Percentiles rank a stretch among this genome's conserved stretches.
Conservation (phyloP, 2,329 filamentous ascomycete species). For the Daldinia eschscholtzii region DNA sequence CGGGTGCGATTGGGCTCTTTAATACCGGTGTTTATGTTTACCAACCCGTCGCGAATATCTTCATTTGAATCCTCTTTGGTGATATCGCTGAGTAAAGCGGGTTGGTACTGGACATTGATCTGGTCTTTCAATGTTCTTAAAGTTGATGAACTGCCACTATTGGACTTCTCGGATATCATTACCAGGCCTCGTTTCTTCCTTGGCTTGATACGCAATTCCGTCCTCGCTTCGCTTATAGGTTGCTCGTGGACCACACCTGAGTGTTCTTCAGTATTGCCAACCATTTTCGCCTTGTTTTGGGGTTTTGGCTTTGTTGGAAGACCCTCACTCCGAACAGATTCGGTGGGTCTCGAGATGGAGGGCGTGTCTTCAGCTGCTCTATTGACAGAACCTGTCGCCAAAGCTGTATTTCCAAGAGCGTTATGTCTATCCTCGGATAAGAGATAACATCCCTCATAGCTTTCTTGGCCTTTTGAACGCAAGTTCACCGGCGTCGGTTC, state of each 20-base stretch:
- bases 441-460: not conserved
- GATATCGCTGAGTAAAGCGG: not conserved
- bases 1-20: not conserved
- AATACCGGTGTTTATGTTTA: not conserved
- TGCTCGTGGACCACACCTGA: constrained; percentile 8
- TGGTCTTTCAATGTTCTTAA: constrained; percentile 15
- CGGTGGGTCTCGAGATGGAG: not conserved
- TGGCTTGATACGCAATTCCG: constrained; percentile 62
- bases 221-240: constrained; percentile 52
- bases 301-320: not conserved
- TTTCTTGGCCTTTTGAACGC: not conserved
- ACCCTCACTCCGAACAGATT: constrained; percentile 1
- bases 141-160: constrained; percentile 13
- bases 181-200: constrained; percentile 63
- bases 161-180: constrained; percentile 58
- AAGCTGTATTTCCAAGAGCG: not conserved
- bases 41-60: not conserved
- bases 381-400: not conserved
- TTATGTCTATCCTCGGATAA: not conserved
- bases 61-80: not conserved
- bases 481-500: constrained; percentile 14
- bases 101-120: not conserved
- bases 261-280: constrained; percentile 21
- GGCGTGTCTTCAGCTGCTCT: not conserved
- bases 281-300: constrained; percentile 1